Conservation (phyloP, 345 rosid genomes). For the Euphorbia peplus region DNA sequence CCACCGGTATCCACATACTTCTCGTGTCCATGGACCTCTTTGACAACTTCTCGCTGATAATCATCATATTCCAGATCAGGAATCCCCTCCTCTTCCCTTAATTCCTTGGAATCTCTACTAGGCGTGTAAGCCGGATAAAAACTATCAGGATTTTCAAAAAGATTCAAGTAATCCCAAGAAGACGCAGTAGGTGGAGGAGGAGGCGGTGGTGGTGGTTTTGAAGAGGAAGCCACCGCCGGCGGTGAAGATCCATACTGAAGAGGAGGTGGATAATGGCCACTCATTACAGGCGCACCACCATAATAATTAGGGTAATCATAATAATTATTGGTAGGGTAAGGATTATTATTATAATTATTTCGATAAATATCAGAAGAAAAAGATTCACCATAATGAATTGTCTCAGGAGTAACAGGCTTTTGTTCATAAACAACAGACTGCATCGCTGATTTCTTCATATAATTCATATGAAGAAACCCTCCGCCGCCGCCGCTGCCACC, state of each 20-base stretch:
- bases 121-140: constrained; percentile 48
- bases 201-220: constrained; percentile 76
- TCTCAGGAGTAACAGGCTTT: constrained; percentile 51
- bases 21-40: constrained; percentile 52
- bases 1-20: constrained; percentile 30
- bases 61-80: constrained; percentile 94
- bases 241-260: constrained; percentile 36
- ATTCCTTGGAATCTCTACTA: constrained; percentile 64
- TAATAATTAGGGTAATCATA: constrained; percentile 36
- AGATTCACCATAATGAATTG: constrained; percentile 60
- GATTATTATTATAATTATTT: constrained; percentile 13
- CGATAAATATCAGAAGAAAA: constrained; percentile 29
- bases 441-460: constrained; percentile 58
- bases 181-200: constrained; percentile 72
- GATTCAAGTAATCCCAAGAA: constrained; percentile 77
- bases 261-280: constrained; percentile 35
- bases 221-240: constrained; percentile 31
- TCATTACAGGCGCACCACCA: constrained; percentile 16
- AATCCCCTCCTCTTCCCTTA: constrained; percentile 89
- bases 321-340: constrained; percentile 27
- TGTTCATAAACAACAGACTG: constrained; percentile 63
- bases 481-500: too few species aligned
- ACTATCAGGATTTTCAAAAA: constrained; percentile 52
- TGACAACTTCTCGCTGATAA: constrained; percentile 59
- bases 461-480: constrained; percentile 71